A percentile compares a stretch with the other conserved stretches of the same genome.
phyloP scores from a whole-genome alignment of 306 rosid genomes.

The Fragaria ananassa region DNA sequence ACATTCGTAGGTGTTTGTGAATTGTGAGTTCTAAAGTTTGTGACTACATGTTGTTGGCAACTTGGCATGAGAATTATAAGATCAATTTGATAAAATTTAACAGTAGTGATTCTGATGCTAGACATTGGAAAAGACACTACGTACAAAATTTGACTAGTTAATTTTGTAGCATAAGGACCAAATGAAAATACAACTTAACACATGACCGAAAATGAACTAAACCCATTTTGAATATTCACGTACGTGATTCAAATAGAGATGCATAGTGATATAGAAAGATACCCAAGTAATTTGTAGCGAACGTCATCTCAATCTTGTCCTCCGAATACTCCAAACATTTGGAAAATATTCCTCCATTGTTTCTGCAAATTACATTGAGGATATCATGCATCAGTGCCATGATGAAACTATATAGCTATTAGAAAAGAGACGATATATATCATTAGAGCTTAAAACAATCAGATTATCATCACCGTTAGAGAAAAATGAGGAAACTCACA shows the following conservation, averaged over 20 bases:
- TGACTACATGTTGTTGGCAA: not conserved
- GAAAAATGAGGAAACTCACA: slow-evolving; percentile 37
- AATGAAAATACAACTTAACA: not conserved
- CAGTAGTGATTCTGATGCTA: not conserved
- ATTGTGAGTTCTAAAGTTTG: too few relatives aligned
- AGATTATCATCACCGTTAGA: not conserved
- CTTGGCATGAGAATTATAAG: too few relatives aligned
- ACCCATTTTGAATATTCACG: not conserved
- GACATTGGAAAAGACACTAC: not conserved
- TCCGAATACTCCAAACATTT: slow-evolving; percentile 78
- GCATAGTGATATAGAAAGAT: slow-evolving; percentile 5
- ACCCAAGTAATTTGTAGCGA: slow-evolving; percentile 96
- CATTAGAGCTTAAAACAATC: too few relatives aligned
- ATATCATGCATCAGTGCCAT: not conserved
- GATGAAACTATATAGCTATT: not conserved
- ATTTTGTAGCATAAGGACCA: too few relatives aligned
- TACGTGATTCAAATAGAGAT: not conserved
- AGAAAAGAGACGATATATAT: not conserved
- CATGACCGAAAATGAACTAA: not conserved
- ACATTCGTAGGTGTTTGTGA: too few relatives aligned
- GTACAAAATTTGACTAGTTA: not conserved
- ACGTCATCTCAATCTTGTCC: slow-evolving; percentile 91
- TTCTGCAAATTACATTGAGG: slow-evolving; percentile 46
- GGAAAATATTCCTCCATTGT: slow-evolving; percentile 86
- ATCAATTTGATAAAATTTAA: not conserved